Evolutionary conservation across 2,329 filamentous ascomycete species (phyloP), one percentile per base, ranked within the genome.

Genomic region (Aspergillus quadrilineatus): DNA sequence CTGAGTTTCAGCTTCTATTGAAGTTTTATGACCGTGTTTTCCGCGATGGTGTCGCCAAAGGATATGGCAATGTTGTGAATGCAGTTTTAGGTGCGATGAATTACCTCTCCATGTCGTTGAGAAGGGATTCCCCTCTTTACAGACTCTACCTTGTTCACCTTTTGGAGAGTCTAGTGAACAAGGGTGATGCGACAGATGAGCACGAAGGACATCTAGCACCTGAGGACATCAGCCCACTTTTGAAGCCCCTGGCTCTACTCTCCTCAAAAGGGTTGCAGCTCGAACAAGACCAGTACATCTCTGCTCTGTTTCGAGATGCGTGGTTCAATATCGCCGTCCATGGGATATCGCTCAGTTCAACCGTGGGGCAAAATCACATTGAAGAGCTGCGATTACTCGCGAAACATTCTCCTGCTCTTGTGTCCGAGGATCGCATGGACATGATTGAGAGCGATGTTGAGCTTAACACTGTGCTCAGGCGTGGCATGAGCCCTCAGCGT

Each of bases 241-340:
- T 99, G 45, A 88, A 89, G 57, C 94, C 94, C 10, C 80, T 99
- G n/a, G 90, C 94, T 6, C 80, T 92, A 1, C 82, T 99, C 7
- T 71, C 70, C 17, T 47, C 67, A 32, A 63, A 60, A 36, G 61
- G 65, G n/a, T 50, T 58, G 15, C 41, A 55, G 10, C 61, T 58
- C 22, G 53, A 58, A n/a, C 36, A 72, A 55, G 84, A 89, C 51
- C 88, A 92, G 50, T 86, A 93, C 57, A 84, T 85, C 6, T 83
- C 89, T 59, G 83, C 85, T 28, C 77, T 95, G 55, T 83, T 94
- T 63, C 87, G 93, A 51, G 92, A 99, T 79, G 90, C 91, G 4
- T 99, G 94, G 94, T 97, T 97, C 77, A 99, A 99, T 67, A 91
- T 97, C 60, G 90, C 92, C 22, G 89, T 96, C 0, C 94, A 99